Conservation (phyloP, 495 filamentous ascomycete genomes). For the Neurospora tetraspora region DNA sequence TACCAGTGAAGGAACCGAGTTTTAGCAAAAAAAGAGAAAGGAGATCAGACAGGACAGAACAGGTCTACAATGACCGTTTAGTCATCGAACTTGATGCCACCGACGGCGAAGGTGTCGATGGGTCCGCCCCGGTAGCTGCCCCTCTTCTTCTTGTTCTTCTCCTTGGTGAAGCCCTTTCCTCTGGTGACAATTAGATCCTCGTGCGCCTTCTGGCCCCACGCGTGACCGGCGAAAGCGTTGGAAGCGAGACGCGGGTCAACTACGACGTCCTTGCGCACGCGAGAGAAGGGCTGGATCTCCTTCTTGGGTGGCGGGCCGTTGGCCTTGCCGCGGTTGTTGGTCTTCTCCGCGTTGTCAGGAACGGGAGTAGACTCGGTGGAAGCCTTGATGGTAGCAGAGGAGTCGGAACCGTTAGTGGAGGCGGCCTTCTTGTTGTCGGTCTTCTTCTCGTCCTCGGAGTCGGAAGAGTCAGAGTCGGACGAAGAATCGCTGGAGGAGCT, state of each 20-base stretch:
- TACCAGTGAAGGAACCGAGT: not conserved
- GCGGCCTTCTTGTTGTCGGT: slow-evolving; percentile 11
- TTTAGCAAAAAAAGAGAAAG: not conserved
- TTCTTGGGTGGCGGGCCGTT: slow-evolving; percentile 35
- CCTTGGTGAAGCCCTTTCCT: slow-evolving; percentile 98
- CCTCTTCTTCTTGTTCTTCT: slow-evolving; percentile 95
- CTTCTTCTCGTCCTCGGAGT: slow-evolving; percentile 32
- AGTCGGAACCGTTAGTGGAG: slow-evolving; percentile 21
- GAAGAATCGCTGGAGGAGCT: slow-evolving; percentile 4
- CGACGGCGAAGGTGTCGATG: slow-evolving; percentile 63
- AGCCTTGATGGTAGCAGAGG: slow-evolving; percentile 31
- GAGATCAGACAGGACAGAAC: not conserved
- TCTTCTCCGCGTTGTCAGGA: slow-evolving; percentile 35
- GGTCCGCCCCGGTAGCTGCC: slow-evolving; percentile 78
- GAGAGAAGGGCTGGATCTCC: slow-evolving; percentile 51
- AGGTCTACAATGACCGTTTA: slow-evolving; percentile 24
- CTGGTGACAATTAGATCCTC: slow-evolving; percentile 80
- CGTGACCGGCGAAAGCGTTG: slow-evolving; percentile 72
- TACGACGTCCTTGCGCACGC: slow-evolving; percentile 46
- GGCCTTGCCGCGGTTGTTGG: slow-evolving; percentile 36
- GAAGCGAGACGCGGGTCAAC: slow-evolving; percentile 52
- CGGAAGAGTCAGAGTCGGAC: slow-evolving; percentile 14
- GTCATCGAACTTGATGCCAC: slow-evolving; percentile 82
- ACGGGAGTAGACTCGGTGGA: slow-evolving; percentile 31
- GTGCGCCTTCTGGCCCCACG: slow-evolving; percentile 80